A percentile compares a stretch with the other conserved stretches of the same genome.
Evolutionary conservation across 2,329 filamentous ascomycete genomes (phyloP).

Genomic region (Alternaria rosae): DNA sequence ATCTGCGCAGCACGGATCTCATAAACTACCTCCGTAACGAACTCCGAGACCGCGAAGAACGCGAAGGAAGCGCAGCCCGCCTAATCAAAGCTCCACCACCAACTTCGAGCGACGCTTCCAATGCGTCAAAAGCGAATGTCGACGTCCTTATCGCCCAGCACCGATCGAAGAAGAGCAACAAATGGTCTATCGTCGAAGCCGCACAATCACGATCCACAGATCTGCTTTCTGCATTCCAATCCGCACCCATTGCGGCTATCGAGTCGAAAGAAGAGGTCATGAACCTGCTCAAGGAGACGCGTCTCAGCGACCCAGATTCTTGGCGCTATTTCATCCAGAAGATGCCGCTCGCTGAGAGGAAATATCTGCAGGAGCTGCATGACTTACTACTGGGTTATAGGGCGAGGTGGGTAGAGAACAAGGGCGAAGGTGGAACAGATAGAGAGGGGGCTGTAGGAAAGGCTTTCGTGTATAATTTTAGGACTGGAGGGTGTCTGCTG

Average conservation of each 20-base stretch:
- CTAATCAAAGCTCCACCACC: constrained; percentile 29
- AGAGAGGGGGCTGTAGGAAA: constrained; percentile 64
- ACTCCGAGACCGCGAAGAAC: constrained; percentile 78
- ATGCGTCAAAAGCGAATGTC: constrained; percentile 67
- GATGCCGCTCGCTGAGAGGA: constrained; percentile 77
- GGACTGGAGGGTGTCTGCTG: constrained; percentile 82
- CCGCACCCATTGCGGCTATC: constrained; percentile 83
- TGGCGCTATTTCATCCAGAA: constrained; percentile 84
- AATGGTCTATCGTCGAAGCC: constrained; percentile 84
- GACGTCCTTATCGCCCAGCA: constrained; percentile 84
- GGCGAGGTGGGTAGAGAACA: constrained; percentile 60
- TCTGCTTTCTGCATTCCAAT: constrained; percentile 73
- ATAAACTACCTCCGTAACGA: constrained; percentile 82
- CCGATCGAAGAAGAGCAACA: constrained; percentile 89
- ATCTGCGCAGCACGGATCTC: constrained; percentile 76
- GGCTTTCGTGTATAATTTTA: constrained; percentile 91
- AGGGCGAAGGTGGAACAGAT: constrained; percentile 27
- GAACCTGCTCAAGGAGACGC: constrained; percentile 75
- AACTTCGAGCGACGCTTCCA: constrained; percentile 25
- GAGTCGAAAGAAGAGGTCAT: constrained; percentile 87
- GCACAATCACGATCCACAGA: constrained; percentile 64
- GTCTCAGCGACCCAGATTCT: constrained; percentile 79
- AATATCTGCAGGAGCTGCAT: constrained; percentile 84
- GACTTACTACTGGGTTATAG: constrained; percentile 73
- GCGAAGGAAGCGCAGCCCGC: constrained; percentile 57